These are phyloP conservation scores for Tolypocladium guangdongense DNA, from an alignment of 2,329 filamentous ascomycete genomes.

Conservation along the genomic window DNA sequence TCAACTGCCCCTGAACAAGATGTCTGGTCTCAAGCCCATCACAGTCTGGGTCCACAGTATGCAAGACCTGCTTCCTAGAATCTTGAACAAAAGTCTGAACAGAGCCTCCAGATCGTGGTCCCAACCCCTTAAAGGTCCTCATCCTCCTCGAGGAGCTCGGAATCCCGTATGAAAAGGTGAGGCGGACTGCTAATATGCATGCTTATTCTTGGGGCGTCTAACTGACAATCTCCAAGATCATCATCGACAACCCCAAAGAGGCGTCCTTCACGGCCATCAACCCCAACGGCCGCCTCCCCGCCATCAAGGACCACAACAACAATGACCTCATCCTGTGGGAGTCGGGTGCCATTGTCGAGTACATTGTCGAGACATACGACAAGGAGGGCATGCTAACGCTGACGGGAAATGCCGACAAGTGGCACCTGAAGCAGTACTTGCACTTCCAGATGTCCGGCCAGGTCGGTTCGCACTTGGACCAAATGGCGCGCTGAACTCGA, in stretches of 20 bases:
- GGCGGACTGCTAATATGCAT: background rate
- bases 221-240: constrained; percentile 3
- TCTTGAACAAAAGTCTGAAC: background rate
- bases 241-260: constrained; percentile 13
- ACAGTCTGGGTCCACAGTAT: constrained; percentile 8
- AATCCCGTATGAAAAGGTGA: constrained; percentile 21
- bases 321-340: constrained; percentile 13
- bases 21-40: constrained; percentile 9
- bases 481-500: background rate
- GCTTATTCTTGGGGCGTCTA: background rate
- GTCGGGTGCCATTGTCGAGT: constrained; percentile 19
- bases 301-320: constrained; percentile 24
- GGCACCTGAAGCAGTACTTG: constrained; percentile 21
- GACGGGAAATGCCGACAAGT: constrained; percentile 15
- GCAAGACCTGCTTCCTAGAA: background rate
- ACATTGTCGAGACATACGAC: constrained; percentile 19
- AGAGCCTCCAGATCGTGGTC: constrained; percentile 9
- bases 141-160: constrained; percentile 25
- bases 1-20: background rate
- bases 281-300: constrained; percentile 23
- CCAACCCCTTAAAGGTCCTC: constrained; percentile 21
- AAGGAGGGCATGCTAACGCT: constrained; percentile 14
- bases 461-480: constrained; percentile 3
- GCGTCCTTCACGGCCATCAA: constrained; percentile 17
- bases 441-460: constrained; percentile 28